These are phyloP conservation scores for Termitomyces titanicus DNA, from an alignment of 768 basidiomycete species.

Conservation along the genomic window DNA sequence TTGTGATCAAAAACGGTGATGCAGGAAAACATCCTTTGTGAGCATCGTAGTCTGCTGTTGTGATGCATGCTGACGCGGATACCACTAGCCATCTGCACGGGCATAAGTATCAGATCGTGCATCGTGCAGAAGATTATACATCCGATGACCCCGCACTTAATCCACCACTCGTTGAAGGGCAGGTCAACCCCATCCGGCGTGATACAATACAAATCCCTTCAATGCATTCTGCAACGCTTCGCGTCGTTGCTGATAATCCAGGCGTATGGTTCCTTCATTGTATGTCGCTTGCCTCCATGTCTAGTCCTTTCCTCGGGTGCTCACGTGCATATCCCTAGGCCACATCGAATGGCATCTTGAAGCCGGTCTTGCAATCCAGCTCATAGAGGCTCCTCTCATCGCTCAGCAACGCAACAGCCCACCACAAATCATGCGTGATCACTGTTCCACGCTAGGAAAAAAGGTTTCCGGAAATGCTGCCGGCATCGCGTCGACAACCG, in stretches of 20 bases:
- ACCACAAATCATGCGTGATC: constrained; percentile 61
- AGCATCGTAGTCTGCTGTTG: constrained; percentile 21
- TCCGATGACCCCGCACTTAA: constrained; percentile 75
- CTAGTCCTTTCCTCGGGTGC: not conserved
- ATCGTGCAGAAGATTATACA: constrained; percentile 65
- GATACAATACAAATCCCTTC: constrained; percentile 83
- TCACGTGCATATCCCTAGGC: constrained; percentile 32
- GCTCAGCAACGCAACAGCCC: constrained; percentile 54
- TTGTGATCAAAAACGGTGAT: constrained; percentile 72
- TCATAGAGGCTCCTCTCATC: constrained; percentile 77
- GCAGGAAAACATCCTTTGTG: constrained; percentile 83
- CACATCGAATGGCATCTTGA: constrained; percentile 88
- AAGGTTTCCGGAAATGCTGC: constrained; percentile 83
- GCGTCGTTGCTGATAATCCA: constrained; percentile 87
- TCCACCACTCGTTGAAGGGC: constrained; percentile 74
- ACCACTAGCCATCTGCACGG: constrained; percentile 80
- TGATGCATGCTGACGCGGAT: not conserved
- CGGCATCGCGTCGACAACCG: constrained; percentile 65
- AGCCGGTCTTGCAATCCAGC: constrained; percentile 77
- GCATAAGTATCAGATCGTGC: constrained; percentile 81
- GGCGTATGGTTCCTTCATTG: constrained; percentile 88
- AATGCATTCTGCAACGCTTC: constrained; percentile 64
- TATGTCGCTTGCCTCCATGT: constrained; percentile 28
- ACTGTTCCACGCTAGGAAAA: constrained; percentile 63
- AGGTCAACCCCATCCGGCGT: constrained; percentile 86